These are phyloP conservation scores for Salvia splendens DNA, from an alignment of 257 asterid genomes.

Conservation along the genomic window DNA sequence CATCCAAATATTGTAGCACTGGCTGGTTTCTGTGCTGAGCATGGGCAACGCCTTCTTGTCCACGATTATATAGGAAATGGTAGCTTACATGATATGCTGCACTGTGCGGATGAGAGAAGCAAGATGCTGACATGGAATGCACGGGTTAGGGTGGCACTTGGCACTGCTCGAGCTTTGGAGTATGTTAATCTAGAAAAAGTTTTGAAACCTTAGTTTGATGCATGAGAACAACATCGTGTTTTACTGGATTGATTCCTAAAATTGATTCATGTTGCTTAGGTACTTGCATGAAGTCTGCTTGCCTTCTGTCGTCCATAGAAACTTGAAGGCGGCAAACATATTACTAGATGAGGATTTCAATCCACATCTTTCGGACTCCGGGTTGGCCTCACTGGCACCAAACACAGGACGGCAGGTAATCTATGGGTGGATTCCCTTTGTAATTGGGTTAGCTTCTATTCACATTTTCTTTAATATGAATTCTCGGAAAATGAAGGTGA, in stretches of 20 bases:
- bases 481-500: not conserved
- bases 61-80: conserved; percentile 75
- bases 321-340: conserved; percentile 91
- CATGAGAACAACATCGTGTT: not conserved
- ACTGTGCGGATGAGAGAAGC: conserved; percentile 89
- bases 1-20: conserved; percentile 89
- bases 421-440: conserved; percentile 10
- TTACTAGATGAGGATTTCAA: conserved; percentile 90
- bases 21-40: conserved; percentile 89
- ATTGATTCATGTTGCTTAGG: conserved; percentile 47
- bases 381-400: conserved; percentile 83
- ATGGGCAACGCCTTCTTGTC: conserved; percentile 91
- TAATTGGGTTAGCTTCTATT: conserved; percentile 13
- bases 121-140: conserved; percentile 93
- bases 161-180: conserved; percentile 99
- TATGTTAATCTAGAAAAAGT: conserved; percentile 40
- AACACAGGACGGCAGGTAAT: conserved; percentile 90
- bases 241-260: conserved; percentile 28
- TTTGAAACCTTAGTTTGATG: conserved; percentile 8
- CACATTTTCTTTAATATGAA: not conserved
- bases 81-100: conserved; percentile 94
- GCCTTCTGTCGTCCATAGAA: conserved; percentile 93
- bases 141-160: conserved; percentile 95
- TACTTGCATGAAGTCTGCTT: conserved; percentile 99
- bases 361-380: conserved; percentile 95